Conservation (phyloP, 2,329 filamentous ascomycete genomes). For the Pezicula carpinea region DNA sequence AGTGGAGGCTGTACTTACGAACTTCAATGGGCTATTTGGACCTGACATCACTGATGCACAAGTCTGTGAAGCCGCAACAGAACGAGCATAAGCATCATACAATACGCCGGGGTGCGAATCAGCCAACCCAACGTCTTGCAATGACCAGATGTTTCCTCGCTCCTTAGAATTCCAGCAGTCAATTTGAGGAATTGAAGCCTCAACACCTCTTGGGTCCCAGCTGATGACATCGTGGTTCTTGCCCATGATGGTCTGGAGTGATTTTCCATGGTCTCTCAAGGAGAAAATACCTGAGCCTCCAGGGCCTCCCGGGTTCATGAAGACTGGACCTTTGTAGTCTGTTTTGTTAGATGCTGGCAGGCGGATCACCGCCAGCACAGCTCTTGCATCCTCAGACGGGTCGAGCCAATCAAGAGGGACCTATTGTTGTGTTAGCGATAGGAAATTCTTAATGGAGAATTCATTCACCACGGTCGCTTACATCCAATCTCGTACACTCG, state of each 20-base stretch:
- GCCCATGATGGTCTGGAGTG: slow-evolving; percentile 39
- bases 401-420: slow-evolving; percentile 10
- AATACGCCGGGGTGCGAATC: slow-evolving; percentile 42
- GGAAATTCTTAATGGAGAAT: not conserved
- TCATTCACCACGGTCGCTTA: not conserved
- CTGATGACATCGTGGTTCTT: slow-evolving; percentile 45
- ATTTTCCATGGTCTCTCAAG: slow-evolving; percentile 21
- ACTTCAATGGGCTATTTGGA: slow-evolving; percentile 3
- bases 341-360: slow-evolving; percentile 1
- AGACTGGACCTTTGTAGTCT: slow-evolving; percentile 5
- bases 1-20: slow-evolving; percentile 24
- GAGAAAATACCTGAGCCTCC: slow-evolving; percentile 39
- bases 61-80: slow-evolving; percentile 36
- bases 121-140: slow-evolving; percentile 39
- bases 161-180: slow-evolving; percentile 43
- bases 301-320: slow-evolving; percentile 31
- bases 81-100: slow-evolving; percentile 42
- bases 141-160: slow-evolving; percentile 39
- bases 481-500: slow-evolving; percentile 13
- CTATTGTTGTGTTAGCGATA: not conserved
- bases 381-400: slow-evolving; percentile 4
- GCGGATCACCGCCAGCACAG: slow-evolving; percentile 5
- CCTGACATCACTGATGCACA: slow-evolving; percentile 26
- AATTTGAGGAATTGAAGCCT: slow-evolving; percentile 41
- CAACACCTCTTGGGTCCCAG: slow-evolving; percentile 48